Conservation (phyloP, 139 green algal genomes). For the Chlamydomonas incerta region DNA sequence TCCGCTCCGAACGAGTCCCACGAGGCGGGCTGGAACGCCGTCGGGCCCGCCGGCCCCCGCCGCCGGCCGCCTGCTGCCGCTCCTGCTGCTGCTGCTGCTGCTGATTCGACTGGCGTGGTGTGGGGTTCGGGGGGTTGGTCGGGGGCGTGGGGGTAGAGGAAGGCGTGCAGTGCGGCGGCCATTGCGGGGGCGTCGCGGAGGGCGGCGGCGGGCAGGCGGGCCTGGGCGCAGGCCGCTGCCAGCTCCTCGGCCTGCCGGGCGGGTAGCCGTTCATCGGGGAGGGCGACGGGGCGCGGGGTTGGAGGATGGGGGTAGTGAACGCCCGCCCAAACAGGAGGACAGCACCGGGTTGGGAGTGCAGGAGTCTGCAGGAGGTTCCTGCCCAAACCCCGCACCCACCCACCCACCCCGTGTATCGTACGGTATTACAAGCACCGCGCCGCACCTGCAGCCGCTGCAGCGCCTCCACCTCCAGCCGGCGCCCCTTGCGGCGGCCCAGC, state of each 20-base stretch:
- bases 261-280: too few species aligned
- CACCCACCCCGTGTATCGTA: too few species aligned
- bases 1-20: neutral
- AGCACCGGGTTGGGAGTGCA: too few species aligned
- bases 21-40: too few species aligned
- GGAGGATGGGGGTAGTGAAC: neutral
- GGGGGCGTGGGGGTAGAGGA: neutral
- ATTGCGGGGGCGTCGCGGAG: neutral
- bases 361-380: too few species aligned
- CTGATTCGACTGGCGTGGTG: too few species aligned
- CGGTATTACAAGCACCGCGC: too few species aligned
- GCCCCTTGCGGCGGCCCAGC: neutral
- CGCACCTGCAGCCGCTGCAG: constrained; percentile 8
- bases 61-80: neutral
- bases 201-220: neutral
- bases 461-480: neutral
- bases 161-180: constrained; percentile 1
- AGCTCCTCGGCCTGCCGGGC: neutral
- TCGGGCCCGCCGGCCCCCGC: neutral
- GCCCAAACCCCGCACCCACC: too few species aligned
- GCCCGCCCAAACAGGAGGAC: too few species aligned
- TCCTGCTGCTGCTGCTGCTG: neutral
- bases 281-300: too few species aligned
- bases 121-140: too few species aligned
- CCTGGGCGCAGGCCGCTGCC: neutral